Conservation (phyloP, 2,329 filamentous ascomycete genomes). For the Chalaropsis ovoidea region DNA sequence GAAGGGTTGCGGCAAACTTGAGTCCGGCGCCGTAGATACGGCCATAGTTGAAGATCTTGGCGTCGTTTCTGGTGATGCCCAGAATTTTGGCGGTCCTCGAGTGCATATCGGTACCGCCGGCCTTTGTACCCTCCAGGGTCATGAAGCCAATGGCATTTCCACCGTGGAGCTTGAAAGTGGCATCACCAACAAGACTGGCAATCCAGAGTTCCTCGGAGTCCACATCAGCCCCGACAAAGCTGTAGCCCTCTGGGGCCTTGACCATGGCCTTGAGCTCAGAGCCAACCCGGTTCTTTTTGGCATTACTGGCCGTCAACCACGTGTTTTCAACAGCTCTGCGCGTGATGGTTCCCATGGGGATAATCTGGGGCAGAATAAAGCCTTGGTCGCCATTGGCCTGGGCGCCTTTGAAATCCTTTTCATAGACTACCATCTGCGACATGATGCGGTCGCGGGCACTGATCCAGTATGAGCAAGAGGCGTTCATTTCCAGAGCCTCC, state of each 20-base stretch:
- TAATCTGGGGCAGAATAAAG: conserved; percentile 88
- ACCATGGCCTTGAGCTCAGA: conserved; percentile 98
- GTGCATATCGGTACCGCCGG: conserved; percentile 85
- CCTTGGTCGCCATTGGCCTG: conserved; percentile 38
- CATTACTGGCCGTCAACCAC: conserved; percentile 95
- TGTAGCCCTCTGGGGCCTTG: conserved; percentile 78
- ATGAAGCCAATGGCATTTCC: conserved; percentile 98
- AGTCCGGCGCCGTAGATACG: conserved; percentile 96
- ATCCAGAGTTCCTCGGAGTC: conserved; percentile 98
- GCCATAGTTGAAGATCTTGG: conserved; percentile 97
- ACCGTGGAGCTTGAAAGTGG: conserved; percentile 87
- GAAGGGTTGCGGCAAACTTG: conserved; percentile 79
- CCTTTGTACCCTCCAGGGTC: conserved; percentile 93
- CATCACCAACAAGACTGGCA: conserved; percentile 85
- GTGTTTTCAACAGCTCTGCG: conserved; percentile 92
- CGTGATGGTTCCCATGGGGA: conserved; percentile 97
- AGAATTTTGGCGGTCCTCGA: conserved; percentile 86
- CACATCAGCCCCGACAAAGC: conserved; percentile 92
- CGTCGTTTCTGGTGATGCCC: conserved; percentile 87
- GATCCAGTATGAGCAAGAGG: conserved; percentile 98
- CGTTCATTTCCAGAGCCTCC: conserved; percentile 95
- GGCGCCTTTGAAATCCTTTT: conserved; percentile 43
- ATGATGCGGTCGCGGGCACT: conserved; percentile 85
- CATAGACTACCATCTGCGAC: conserved; percentile 90
- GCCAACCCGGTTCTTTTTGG: conserved; percentile 88